These are phyloP conservation scores for Plasmodium gaboni DNA, from an alignment of 169 alveolate species.

Conservation along the genomic window DNA sequence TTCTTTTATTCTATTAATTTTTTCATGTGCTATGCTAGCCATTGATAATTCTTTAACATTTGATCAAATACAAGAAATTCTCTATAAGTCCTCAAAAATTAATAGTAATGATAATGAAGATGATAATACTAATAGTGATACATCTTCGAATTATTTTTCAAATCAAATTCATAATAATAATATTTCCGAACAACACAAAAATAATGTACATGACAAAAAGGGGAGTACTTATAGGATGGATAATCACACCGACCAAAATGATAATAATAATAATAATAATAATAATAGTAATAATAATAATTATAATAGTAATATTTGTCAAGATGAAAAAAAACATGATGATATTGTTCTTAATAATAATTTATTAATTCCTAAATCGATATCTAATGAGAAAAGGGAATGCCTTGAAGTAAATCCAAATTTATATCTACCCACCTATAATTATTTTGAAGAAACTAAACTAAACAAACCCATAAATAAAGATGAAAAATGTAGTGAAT, in stretches of 20 bases:
- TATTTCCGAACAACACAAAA: conserved; percentile 16
- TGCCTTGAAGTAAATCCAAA: no score
- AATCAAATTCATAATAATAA: conserved; percentile 10
- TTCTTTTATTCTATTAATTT: conserved; percentile 67
- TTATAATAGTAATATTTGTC: not conserved
- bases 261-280: not conserved
- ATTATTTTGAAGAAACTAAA: not conserved
- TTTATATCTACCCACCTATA: not conserved
- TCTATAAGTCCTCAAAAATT: conserved; percentile 74
- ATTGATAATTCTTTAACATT: conserved; percentile 62
- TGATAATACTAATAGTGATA: conserved; percentile 16
- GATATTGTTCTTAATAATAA: not conserved
- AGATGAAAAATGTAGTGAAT: not conserved
- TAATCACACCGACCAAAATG: not conserved
- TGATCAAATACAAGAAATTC: conserved; percentile 65
- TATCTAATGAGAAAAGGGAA: no score
- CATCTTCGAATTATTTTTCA: conserved; percentile 27
- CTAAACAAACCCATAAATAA: not conserved
- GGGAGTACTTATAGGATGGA: no score
- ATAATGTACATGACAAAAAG: not conserved
- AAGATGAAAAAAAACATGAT: not conserved
- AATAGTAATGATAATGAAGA: conserved; percentile 18
- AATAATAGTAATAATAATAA: not conserved
- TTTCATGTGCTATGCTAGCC: conserved; percentile 69
- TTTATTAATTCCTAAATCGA: not conserved